phyloP scores from a whole-genome alignment of 2,329 filamentous ascomycete species.

The Botryotinia globosa region DNA sequence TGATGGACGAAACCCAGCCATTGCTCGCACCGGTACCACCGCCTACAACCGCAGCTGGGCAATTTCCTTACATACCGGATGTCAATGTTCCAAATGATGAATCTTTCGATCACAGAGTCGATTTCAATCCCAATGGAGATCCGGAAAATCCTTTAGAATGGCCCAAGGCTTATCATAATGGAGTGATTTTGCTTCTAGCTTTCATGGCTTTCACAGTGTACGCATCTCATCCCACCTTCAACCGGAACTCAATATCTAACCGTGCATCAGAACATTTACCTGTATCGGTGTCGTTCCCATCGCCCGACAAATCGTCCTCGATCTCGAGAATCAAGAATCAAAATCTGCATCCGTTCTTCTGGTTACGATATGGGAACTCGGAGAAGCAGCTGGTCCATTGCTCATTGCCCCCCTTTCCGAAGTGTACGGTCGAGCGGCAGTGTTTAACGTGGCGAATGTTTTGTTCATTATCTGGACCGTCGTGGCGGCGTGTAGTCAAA shows the following conservation, averaged over 20 bases:
- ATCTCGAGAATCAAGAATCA: conserved; percentile 41
- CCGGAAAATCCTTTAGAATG: conserved; percentile 54
- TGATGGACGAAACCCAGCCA: conserved; percentile 40
- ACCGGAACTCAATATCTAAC: background rate
- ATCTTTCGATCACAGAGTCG: conserved; percentile 36
- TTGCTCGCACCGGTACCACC: conserved; percentile 23
- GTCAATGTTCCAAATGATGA: conserved; percentile 5
- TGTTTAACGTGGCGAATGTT: conserved; percentile 47
- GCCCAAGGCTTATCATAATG: conserved; percentile 51
- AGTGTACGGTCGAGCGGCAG: conserved; percentile 42
- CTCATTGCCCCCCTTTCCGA: conserved; percentile 47
- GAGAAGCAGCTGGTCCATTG: conserved; percentile 47
- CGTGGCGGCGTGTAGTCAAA: conserved; percentile 44
- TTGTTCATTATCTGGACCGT: conserved; percentile 52
- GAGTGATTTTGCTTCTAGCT: conserved; percentile 51
- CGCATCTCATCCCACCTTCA: conserved; percentile 19
- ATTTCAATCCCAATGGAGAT: conserved; percentile 48
- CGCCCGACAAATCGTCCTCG: conserved; percentile 49
- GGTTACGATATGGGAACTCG: conserved; percentile 49
- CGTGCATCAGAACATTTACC: conserved; percentile 50
- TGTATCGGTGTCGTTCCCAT: conserved; percentile 56
- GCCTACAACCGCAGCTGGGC: background rate
- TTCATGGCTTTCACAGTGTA: conserved; percentile 58
- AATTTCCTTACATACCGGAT: conserved; percentile 9
- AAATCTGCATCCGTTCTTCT: conserved; percentile 37